Conservation (phyloP, 306 rosid genomes). For the Malus sieversii region DNA sequence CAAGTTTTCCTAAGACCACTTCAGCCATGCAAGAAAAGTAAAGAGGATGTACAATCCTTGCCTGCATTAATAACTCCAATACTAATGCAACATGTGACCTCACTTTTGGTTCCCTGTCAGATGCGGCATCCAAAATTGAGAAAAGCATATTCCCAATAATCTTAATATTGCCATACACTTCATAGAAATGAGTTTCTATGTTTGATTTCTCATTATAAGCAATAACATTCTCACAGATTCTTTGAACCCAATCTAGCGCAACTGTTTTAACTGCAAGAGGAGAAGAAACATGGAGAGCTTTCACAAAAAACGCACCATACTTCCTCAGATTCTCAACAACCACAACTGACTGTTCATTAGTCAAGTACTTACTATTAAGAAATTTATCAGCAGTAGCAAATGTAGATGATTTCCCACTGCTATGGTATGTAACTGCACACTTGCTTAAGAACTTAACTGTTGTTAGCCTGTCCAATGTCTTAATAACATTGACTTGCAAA, state of each 20-base stretch:
- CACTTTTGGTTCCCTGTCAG: slow-evolving; percentile 77
- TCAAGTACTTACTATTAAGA: slow-evolving; percentile 19
- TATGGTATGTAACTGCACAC: slow-evolving; percentile 40
- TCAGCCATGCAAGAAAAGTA: slow-evolving; percentile 67
- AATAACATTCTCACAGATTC: slow-evolving; percentile 62
- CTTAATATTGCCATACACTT: slow-evolving; percentile 39
- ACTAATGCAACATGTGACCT: slow-evolving; percentile 67
- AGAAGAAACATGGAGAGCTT: slow-evolving; percentile 65
- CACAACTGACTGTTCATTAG: slow-evolving; percentile 29
- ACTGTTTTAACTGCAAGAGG: slow-evolving; percentile 71
- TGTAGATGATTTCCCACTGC: slow-evolving; percentile 20
- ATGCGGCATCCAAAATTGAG: slow-evolving; percentile 63
- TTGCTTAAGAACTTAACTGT: slow-evolving; percentile 50
- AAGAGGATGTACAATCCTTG: slow-evolving; percentile 67
- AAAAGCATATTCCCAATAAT: slow-evolving; percentile 48
- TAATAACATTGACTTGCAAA: slow-evolving; percentile 63
- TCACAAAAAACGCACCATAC: slow-evolving; percentile 44
- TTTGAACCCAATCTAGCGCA: slow-evolving; percentile 61
- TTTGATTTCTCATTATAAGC: slow-evolving; percentile 35
- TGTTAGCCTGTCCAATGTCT: slow-evolving; percentile 61
- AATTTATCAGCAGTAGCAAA: slow-evolving; percentile 28
- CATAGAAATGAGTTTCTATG: slow-evolving; percentile 28
- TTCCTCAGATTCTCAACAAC: slow-evolving; percentile 55
- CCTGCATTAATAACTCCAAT: slow-evolving; percentile 72
- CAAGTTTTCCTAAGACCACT: slow-evolving; percentile 75